Conservation (phyloP, 1,139 yeast genomes). For the Geotrichum aggregatum region DNA sequence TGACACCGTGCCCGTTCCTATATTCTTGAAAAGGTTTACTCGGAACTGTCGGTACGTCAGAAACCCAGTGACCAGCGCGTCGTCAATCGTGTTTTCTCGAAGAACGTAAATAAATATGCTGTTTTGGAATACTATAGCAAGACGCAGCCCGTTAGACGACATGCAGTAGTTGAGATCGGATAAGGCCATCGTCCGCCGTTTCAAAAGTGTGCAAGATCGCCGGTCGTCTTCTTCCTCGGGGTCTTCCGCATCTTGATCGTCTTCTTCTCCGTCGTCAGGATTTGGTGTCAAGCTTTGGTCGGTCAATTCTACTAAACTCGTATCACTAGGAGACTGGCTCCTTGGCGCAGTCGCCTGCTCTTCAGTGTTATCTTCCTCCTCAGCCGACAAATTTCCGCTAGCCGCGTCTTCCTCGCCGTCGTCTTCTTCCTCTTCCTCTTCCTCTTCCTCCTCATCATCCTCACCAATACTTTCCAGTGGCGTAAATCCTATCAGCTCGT, state of each 20-base stretch:
- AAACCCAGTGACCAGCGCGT: constrained; percentile 15
- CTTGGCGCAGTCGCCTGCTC: not conserved
- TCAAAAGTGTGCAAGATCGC: constrained; percentile 13
- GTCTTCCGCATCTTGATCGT: constrained; percentile 12
- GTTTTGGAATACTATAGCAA: constrained; percentile 16
- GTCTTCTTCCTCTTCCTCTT: constrained; percentile 16
- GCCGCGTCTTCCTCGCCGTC: constrained; percentile 20
- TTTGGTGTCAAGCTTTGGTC: constrained; percentile 1
- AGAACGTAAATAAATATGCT: constrained; percentile 16
- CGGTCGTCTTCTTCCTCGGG: constrained; percentile 15
- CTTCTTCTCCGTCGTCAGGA: constrained; percentile 7
- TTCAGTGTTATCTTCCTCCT: not conserved
- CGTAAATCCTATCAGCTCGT: constrained; percentile 20
- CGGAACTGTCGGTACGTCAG: constrained; percentile 13
- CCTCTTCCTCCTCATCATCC: constrained; percentile 15
- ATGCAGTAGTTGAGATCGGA: constrained; percentile 14
- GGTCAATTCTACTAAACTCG: not conserved
- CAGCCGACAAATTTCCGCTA: constrained; percentile 5
- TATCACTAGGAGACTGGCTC: not conserved
- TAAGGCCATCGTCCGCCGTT: not conserved
- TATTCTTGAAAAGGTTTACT: constrained; percentile 5
- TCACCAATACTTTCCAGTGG: constrained; percentile 14
- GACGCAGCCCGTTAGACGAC: constrained; percentile 16
- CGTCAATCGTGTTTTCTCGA: constrained; percentile 12
- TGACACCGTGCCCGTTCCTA: not conserved